A percentile compares a stretch with the other conserved stretches of the same genome.
Conservation (phyloP, 441 rosid species). For the Populus hybrid region DNA sequence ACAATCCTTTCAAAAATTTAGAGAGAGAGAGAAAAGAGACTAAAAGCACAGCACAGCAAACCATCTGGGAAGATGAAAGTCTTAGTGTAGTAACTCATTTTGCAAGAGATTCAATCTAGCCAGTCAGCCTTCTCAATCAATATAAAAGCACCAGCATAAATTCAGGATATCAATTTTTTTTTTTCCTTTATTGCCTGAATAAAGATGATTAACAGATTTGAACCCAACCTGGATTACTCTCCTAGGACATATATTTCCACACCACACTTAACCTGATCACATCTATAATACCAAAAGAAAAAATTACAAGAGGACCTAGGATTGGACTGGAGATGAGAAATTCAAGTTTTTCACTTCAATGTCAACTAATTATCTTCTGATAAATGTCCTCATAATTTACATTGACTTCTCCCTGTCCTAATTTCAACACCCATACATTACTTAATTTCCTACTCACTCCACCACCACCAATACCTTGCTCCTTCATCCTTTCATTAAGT, state of each 20-base stretch:
- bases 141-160: conserved; percentile 2
- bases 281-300: neutral
- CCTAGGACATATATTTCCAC: neutral
- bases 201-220: neutral
- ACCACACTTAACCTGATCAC: neutral
- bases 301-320: neutral
- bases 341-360: neutral
- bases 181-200: neutral
- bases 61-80: neutral
- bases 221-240: neutral
- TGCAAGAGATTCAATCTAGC: neutral
- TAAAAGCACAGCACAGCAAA: conserved; percentile 8
- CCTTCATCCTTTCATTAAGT: neutral
- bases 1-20: neutral
- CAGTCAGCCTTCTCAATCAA: neutral
- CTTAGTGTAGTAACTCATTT: neutral
- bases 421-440: neutral
- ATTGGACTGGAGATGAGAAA: neutral
- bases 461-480: neutral
- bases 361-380: neutral
- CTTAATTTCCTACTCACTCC: neutral
- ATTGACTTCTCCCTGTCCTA: neutral
- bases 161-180: neutral
- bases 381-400: neutral
- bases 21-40: neutral